Conservation (phyloP, 148 eudicot species). For the Persicaria maculosa region DNA sequence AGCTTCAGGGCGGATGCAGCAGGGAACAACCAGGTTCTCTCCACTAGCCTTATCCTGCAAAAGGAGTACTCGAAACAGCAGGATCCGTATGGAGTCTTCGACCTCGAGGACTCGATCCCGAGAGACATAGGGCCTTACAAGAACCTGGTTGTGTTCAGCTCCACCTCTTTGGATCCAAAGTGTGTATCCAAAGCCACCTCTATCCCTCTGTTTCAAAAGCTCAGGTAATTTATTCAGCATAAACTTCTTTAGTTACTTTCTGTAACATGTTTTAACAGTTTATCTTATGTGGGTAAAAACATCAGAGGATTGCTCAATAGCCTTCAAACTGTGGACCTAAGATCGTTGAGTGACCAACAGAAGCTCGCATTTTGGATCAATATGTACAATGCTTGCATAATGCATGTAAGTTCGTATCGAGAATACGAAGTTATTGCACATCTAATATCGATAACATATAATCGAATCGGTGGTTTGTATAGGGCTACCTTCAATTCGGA, state of each 20-base stretch:
- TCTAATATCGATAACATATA: not conserved
- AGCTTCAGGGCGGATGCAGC: constrained; percentile 52
- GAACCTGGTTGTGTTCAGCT: constrained; percentile 69
- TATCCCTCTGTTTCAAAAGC: constrained; percentile 54
- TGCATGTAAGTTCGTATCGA: constrained; percentile 53
- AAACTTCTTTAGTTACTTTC: not conserved
- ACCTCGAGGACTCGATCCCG: constrained; percentile 52
- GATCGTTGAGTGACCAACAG: constrained; percentile 61
- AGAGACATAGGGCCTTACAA: constrained; percentile 95
- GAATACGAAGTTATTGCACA: not conserved
- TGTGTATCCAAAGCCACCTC: constrained; percentile 66
- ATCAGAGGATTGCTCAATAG: constrained; percentile 52
- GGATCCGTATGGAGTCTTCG: constrained; percentile 77
- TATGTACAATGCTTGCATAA: constrained; percentile 91
- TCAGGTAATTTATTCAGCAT: constrained; percentile 41
- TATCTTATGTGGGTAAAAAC: not conserved
- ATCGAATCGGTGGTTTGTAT: constrained; percentile 9
- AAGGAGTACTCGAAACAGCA: constrained; percentile 65
- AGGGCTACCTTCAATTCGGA: constrained; percentile 87
- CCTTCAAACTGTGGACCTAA: constrained; percentile 77
- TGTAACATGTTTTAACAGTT: not conserved
- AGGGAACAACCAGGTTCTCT: constrained; percentile 13
- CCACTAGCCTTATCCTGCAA: constrained; percentile 37
- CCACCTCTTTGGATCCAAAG: constrained; percentile 70
- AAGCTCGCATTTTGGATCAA: constrained; percentile 97